These are phyloP conservation scores for Pseudoperonospora humuli DNA, from an alignment of 352 stramenopile genomes.

Conservation along the genomic window DNA sequence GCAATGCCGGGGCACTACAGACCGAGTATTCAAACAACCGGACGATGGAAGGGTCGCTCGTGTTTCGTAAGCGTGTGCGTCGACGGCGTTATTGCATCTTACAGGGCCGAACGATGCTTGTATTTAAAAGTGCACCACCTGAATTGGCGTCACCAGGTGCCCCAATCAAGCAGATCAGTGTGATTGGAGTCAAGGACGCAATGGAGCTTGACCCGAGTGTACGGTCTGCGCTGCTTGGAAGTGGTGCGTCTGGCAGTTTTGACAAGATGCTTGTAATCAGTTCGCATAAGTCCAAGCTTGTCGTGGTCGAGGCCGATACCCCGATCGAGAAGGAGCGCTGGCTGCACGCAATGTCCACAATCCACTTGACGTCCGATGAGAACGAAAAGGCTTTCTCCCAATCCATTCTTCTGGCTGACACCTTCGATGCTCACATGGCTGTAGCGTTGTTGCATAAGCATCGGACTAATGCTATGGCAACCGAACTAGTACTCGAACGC, in stretches of 20 bases:
- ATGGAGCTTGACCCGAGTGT: constrained; percentile 51
- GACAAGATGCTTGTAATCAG: constrained; percentile 63
- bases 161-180: constrained; percentile 49
- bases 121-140: constrained; percentile 57
- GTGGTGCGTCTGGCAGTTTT: constrained; percentile 15
- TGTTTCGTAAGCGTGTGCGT: constrained; percentile 49
- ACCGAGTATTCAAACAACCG: constrained; percentile 14
- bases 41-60: constrained; percentile 63
- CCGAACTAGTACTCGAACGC: constrained; percentile 57
- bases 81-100: constrained; percentile 67
- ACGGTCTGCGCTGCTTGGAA: constrained; percentile 39
- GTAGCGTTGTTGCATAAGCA: constrained; percentile 56
- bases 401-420: constrained; percentile 44
- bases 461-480: constrained; percentile 56
- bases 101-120: constrained; percentile 38
- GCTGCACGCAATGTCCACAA: constrained; percentile 58
- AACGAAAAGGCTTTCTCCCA: constrained; percentile 51
- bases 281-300: constrained; percentile 63
- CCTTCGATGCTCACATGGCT: constrained; percentile 60
- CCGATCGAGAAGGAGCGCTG: constrained; percentile 68
- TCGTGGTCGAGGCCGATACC: constrained; percentile 61
- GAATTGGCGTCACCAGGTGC: constrained; percentile 19
- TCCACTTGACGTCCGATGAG: constrained; percentile 48
- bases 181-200: constrained; percentile 58
- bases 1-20: not conserved